Conservation (phyloP, 2,329 filamentous ascomycete species). For the Fusarium palustre region DNA sequence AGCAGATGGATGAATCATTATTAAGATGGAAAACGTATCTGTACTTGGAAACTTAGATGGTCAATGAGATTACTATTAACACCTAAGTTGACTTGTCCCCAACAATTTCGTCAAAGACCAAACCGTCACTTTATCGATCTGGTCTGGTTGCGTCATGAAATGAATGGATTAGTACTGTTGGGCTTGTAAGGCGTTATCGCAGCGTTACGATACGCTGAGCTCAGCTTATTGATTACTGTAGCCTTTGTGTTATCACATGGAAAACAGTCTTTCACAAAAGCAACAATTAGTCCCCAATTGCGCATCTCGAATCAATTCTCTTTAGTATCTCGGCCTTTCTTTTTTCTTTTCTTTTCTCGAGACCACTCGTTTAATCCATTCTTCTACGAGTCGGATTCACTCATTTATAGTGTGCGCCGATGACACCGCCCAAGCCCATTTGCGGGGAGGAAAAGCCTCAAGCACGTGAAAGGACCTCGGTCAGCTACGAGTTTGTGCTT, state of each 20-base stretch:
- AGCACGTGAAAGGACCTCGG: conserved; percentile 33
- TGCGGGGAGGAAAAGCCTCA: conserved; percentile 36
- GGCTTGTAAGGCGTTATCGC: conserved; percentile 39
- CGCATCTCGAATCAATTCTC: background rate
- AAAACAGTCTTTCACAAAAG: conserved; percentile 15
- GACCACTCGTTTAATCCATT: conserved; percentile 2
- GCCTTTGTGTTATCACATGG: conserved; percentile 29
- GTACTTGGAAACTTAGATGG: background rate
- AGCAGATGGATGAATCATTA: background rate
- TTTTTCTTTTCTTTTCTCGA: background rate
- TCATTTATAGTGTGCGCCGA: conserved; percentile 13
- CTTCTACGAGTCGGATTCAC: background rate
- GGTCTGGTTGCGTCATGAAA: conserved; percentile 40
- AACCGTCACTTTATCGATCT: conserved; percentile 9
- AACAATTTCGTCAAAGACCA: conserved; percentile 8
- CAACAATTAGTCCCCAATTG: conserved; percentile 13
- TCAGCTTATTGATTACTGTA: conserved; percentile 12
- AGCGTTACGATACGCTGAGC: conserved; percentile 37
- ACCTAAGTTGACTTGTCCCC: background rate
- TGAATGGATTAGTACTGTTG: conserved; percentile 22
- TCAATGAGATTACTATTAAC: background rate
- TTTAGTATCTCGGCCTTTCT: conserved; percentile 1
- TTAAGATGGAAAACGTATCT: background rate
- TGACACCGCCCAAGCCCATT: conserved; percentile 37
- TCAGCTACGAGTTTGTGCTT: conserved; percentile 54